Percentiles rank a stretch among this genome's conserved stretches.
phyloP scores from a whole-genome alignment of 192 early-diverging fungal genomes.

The Funneliformis mosseae region DNA sequence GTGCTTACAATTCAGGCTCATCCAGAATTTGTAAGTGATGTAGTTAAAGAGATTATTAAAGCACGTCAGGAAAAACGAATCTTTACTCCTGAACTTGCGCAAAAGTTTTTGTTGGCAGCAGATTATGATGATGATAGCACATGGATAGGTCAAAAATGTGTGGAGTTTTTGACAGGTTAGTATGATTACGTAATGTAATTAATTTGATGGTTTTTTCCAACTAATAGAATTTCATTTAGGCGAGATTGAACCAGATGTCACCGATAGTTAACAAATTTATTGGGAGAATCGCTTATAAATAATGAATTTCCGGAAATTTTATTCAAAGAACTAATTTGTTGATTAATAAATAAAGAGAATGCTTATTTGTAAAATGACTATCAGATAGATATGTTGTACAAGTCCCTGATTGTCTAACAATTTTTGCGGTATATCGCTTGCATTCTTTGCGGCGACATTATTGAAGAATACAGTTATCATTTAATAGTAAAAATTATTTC shows the following conservation, averaged over 20 bases:
- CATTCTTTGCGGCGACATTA: too few species aligned
- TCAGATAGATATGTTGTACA: too few species aligned
- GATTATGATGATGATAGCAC: slow-evolving; percentile 16
- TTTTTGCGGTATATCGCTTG: too few species aligned
- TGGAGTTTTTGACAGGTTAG: slow-evolving; percentile 18
- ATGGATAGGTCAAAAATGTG: slow-evolving; percentile 2
- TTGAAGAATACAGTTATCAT: too few species aligned
- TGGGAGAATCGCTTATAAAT: too few species aligned
- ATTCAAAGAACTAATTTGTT: too few species aligned
- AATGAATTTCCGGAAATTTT: too few species aligned
- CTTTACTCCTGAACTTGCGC: slow-evolving; percentile 26
- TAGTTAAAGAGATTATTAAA: slow-evolving; percentile 45
- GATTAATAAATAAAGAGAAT: too few species aligned
- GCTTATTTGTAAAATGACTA: too few species aligned
- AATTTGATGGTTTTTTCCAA: too few species aligned
- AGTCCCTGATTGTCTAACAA: too few species aligned
- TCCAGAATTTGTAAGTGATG: slow-evolving; percentile 62
- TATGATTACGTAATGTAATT: slow-evolving; percentile 33
- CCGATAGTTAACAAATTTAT: not conserved
- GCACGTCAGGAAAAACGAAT: slow-evolving; percentile 40
- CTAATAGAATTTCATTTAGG: not conserved
- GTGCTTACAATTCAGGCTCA: slow-evolving; percentile 72
- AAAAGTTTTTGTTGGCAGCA: not conserved
- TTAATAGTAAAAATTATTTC: too few species aligned
- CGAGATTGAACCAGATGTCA: not conserved